A percentile compares a stretch with the other conserved stretches of the same genome.
phyloP scores from a whole-genome alignment of 441 rosid genomes.

The Euphorbia corollata region DNA sequence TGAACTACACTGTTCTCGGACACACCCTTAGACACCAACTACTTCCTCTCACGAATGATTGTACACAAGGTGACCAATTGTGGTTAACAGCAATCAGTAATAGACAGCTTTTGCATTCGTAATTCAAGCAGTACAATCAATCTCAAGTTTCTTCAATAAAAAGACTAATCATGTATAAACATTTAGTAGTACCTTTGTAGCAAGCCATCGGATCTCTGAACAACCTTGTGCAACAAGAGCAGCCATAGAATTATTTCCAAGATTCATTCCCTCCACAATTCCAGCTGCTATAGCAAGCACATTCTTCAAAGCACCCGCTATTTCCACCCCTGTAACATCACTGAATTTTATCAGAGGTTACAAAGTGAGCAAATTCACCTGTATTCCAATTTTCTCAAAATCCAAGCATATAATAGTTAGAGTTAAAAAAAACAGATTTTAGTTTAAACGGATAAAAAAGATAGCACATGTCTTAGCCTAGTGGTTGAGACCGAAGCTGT shows the following conservation, averaged over 20 bases:
- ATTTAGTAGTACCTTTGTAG: conserved; percentile 55
- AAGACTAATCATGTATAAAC: not conserved
- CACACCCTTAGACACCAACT: not conserved
- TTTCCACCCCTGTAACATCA: conserved; percentile 96
- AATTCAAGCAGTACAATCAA: not conserved
- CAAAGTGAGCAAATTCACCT: conserved; percentile 42
- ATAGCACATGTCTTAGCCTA: too few relatives aligned
- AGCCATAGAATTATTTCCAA: conserved; percentile 94
- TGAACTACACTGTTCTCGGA: not conserved
- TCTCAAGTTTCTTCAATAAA: not conserved
- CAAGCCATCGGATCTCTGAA: conserved; percentile 90
- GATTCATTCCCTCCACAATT: conserved; percentile 86
- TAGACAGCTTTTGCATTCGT: not conserved
- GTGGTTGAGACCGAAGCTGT: too few relatives aligned
- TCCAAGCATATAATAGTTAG: not conserved
- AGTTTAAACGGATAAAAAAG: not conserved
- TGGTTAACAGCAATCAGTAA: not conserved
- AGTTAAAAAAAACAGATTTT: not conserved
- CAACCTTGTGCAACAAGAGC: conserved; percentile 97
- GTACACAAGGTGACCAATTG: conserved; percentile 4
- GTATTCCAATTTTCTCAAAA: conserved; percentile 7
- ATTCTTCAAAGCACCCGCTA: conserved; percentile 90
- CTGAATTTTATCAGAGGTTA: conserved; percentile 76
- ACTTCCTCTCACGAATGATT: not conserved
- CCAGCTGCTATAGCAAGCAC: conserved; percentile 95